These are phyloP conservation scores for Baorangia bicolor DNA, from an alignment of 768 basidiomycete genomes.

Conservation along the genomic window DNA sequence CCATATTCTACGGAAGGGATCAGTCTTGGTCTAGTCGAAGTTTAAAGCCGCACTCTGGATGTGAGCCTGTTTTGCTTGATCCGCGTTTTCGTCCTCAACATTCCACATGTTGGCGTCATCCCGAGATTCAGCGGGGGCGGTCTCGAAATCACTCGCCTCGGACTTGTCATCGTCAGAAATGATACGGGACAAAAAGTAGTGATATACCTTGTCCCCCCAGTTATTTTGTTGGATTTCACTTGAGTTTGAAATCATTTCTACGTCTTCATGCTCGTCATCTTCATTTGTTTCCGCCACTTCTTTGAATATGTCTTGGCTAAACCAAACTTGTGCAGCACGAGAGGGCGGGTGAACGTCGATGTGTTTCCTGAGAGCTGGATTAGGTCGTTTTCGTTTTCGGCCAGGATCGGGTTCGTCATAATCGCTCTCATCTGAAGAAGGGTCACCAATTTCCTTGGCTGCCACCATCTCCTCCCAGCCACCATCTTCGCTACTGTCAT, in stretches of 20 bases:
- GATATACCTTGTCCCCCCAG: constrained; percentile 28
- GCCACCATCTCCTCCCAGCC: constrained; percentile 71
- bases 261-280: constrained; percentile 23
- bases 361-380: constrained; percentile 39
- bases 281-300: constrained; percentile 40
- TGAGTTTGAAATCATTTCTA: constrained; percentile 28
- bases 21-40: not conserved
- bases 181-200: not conserved
- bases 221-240: constrained; percentile 34
- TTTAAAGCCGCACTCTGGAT: constrained; percentile 56
- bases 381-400: constrained; percentile 44
- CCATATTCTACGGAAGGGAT: constrained; percentile 59
- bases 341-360: constrained; percentile 37
- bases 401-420: constrained; percentile 32
- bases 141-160: constrained; percentile 59
- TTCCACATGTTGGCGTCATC: constrained; percentile 76
- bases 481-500: constrained; percentile 45
- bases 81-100: constrained; percentile 72
- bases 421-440: constrained; percentile 55
- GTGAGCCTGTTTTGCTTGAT: constrained; percentile 60
- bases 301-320: constrained; percentile 88
- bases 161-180: constrained; percentile 19
- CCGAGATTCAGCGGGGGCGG: constrained; percentile 59
- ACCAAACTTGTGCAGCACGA: constrained; percentile 85
- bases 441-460: constrained; percentile 48